Conservation (phyloP, 1,284 basidiomycete species). For the Tylopilus sp. region DNA sequence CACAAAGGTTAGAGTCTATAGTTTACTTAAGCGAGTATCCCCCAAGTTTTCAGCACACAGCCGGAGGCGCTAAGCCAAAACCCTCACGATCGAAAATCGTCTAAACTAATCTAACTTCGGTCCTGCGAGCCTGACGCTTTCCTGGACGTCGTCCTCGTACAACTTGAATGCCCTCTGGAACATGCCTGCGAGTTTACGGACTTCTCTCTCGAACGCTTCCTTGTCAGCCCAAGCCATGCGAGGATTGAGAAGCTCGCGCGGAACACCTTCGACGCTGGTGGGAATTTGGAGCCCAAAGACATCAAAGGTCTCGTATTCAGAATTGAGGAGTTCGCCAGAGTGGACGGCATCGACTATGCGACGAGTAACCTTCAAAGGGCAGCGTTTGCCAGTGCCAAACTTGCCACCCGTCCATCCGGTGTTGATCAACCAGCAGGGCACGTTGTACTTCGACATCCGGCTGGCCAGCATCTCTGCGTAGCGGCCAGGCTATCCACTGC, state of each 20-base stretch:
- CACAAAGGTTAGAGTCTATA: constrained; percentile 14
- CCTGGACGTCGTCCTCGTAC: constrained; percentile 81
- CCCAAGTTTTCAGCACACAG: not conserved
- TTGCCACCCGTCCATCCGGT: constrained; percentile 98
- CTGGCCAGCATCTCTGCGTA: constrained; percentile 98
- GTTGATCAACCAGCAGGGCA: constrained; percentile 99
- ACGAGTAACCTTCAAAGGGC: constrained; percentile 93
- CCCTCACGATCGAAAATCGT: not conserved
- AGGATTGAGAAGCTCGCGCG: constrained; percentile 86
- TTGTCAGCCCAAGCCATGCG: constrained; percentile 80
- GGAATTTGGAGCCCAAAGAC: constrained; percentile 83
- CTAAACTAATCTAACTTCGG: constrained; percentile 42
- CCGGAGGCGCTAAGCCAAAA: not conserved
- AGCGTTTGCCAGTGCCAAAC: constrained; percentile 88
- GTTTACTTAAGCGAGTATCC: constrained; percentile 1
- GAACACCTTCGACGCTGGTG: constrained; percentile 76
- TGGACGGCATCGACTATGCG: constrained; percentile 97
- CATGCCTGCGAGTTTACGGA: constrained; percentile 85
- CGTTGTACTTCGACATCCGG: constrained; percentile 88
- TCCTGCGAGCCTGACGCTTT: constrained; percentile 76
- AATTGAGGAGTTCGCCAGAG: constrained; percentile 84
- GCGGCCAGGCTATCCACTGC: constrained; percentile 64
- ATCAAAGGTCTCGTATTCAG: constrained; percentile 83
- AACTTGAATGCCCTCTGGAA: constrained; percentile 89
- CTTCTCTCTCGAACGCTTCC: constrained; percentile 81